These are phyloP conservation scores for Amanita muscaria DNA, from an alignment of 768 basidiomycete species.

Conservation along the genomic window DNA sequence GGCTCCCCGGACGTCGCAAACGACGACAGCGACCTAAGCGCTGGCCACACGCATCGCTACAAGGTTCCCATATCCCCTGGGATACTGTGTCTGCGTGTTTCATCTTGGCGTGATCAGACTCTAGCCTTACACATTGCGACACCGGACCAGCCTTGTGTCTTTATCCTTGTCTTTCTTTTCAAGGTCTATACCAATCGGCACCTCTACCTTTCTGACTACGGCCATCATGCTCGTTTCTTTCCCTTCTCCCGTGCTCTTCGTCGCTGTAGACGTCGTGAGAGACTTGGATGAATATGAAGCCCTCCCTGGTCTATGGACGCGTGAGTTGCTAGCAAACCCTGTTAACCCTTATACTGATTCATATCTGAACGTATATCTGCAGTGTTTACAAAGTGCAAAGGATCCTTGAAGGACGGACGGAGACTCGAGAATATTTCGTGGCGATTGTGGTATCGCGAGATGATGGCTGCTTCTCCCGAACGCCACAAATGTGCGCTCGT, in stretches of 20 bases:
- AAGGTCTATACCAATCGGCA: background rate
- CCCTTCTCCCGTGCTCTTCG: conserved; percentile 56
- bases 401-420: conserved; percentile 68
- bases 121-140: background rate
- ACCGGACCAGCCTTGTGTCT: conserved; percentile 7
- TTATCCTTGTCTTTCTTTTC: background rate
- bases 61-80: background rate
- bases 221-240: conserved; percentile 40
- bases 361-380: conserved; percentile 3
- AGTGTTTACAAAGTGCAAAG: conserved; percentile 85
- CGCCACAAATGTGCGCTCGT: conserved; percentile 8
- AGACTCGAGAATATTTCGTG: conserved; percentile 84
- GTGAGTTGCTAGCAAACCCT: conserved; percentile 30
- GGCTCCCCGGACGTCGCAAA: conserved; percentile 4
- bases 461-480: conserved; percentile 20
- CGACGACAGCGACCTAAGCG: conserved; percentile 7
- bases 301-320: conserved; percentile 56
- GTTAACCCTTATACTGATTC: conserved; percentile 2
- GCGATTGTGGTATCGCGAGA: conserved; percentile 72
- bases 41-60: background rate
- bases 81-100: background rate
- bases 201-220: background rate
- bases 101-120: conserved; percentile 7
- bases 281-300: conserved; percentile 65
- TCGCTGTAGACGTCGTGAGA: conserved; percentile 56